Base-by-base conservation (phyloP, 495 filamentous ascomycete genomes). In the Lineolata rhizophorae region DNA sequence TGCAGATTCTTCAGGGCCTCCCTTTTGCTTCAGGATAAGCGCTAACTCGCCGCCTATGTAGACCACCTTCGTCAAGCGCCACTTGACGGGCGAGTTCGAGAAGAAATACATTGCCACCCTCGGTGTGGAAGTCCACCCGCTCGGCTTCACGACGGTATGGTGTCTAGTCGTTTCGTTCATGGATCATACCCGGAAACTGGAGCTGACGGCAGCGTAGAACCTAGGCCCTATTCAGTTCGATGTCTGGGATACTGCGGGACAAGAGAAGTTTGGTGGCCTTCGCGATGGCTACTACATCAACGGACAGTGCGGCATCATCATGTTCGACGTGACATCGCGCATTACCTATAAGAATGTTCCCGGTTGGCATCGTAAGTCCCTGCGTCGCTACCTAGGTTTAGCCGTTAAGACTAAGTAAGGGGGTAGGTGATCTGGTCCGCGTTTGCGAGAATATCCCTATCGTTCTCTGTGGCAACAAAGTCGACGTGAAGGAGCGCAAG, bases 341-440 rank as follows among this genome's bases (percentile, higher is more conserved):
- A 99, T 99, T 57, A 99, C 90, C 51, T 99, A 99, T 74, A 99
- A 99, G 77, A 99, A 99, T 65, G 90, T 99, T 36, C 90, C 90
- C 56, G 95, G 95, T 77, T 99, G 90, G 90, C 90, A 99, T 59
- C 90, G 90, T 94, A 72, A 60, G 83, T 74, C 31, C 18, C n/a
- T n/a, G n/a, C n/a, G n/a, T n/a, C n/a, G n/a, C n/a, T n/a, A n/a
- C n/a, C 14, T 16, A 22, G 25, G 20, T 20, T 31, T 27, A 17
- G 6, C n/a, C 19, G 1, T 27, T n/a, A n/a, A n/a, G n/a, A n/a
- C n/a, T n/a, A 6, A 16, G 5, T 18, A 13, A 13, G 5, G 5
- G 6, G 19, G 13, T 16, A 94, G 84, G 84, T 67, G 90, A 99
- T 46, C 72, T 99, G 46, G 85, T 94, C 62, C 90, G 90, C 56